Evolutionary conservation across 75 land plant species (phyloP).

Genomic region (Ceratopteris richardii): DNA sequence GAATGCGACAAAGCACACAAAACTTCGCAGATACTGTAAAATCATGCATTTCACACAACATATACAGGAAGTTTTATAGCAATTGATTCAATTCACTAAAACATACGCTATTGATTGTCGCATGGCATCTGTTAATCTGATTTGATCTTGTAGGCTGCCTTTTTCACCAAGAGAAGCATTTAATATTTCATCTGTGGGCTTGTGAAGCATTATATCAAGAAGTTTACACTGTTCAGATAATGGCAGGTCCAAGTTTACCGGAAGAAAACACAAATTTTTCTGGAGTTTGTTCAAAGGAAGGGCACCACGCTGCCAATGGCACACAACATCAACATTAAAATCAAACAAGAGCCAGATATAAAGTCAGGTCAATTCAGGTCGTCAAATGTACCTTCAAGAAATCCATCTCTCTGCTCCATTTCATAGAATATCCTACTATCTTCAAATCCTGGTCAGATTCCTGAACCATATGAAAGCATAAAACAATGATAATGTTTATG

Average conservation of each 20-base stretch:
- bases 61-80: no score
- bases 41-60: no score
- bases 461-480: slow-evolving; percentile 4
- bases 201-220: slow-evolving; percentile 74
- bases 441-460: slow-evolving; percentile 12
- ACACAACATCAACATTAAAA: background rate
- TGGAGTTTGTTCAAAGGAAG: slow-evolving; percentile 57
- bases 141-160: slow-evolving; percentile 15
- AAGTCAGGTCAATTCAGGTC: slow-evolving; percentile 2
- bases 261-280: slow-evolving; percentile 63
- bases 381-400: slow-evolving; percentile 20
- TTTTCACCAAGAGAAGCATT: slow-evolving; percentile 25
- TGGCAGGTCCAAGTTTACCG: slow-evolving; percentile 43
- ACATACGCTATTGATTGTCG: slow-evolving; percentile 62
- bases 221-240: slow-evolving; percentile 45
- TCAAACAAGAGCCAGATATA: background rate
- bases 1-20: no score
- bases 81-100: no score
- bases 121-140: slow-evolving; percentile 61
- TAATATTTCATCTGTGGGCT: slow-evolving; percentile 92
- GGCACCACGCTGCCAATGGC: slow-evolving; percentile 75
- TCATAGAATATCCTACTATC: slow-evolving; percentile 30
- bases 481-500: background rate
- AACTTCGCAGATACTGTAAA: no score
- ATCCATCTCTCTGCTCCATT: slow-evolving; percentile 37